Conservation (phyloP, 352 stramenopile genomes). For the Globisporangium abappressorium region DNA sequence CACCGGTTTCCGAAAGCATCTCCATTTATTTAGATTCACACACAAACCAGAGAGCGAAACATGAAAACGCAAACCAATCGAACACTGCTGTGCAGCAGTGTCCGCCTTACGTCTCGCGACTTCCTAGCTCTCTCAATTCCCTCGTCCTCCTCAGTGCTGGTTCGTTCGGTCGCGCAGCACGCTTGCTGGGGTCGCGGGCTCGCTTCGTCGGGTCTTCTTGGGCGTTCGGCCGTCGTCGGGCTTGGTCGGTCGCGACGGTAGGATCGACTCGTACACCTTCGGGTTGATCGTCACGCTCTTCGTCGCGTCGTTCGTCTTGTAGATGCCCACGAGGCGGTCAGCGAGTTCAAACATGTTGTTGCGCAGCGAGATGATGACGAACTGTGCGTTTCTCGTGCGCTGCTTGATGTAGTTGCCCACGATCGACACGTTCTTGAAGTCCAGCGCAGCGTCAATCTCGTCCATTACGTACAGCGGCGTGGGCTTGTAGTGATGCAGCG, state of each 20-base stretch:
- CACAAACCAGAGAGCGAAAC: background rate
- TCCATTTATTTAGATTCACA: background rate
- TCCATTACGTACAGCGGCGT: constrained; percentile 99
- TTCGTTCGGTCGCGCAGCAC: constrained; percentile 44
- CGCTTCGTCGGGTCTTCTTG: constrained; percentile 18
- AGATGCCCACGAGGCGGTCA: constrained; percentile 98
- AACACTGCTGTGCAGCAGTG: background rate
- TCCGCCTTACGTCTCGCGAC: background rate
- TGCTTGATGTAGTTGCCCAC: constrained; percentile 99
- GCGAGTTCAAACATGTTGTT: constrained; percentile 99
- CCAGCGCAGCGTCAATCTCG: constrained; percentile 91
- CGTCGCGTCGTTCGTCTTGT: constrained; percentile 99
- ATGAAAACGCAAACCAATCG: background rate
- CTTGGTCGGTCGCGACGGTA: constrained; percentile 15
- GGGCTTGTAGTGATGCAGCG: constrained; percentile 99
- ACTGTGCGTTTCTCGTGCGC: constrained; percentile 98
- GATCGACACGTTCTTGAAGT: constrained; percentile 99
- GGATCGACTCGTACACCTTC: constrained; percentile 70
- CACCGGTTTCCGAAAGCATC: background rate
- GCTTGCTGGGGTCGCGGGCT: constrained; percentile 10
- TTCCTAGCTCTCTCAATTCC: background rate
- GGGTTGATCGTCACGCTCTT: constrained; percentile 99
- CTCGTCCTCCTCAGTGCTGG: constrained; percentile 17
- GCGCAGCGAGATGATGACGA: constrained; percentile 99
- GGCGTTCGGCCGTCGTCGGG: constrained; percentile 11